Conservation (phyloP, 768 basidiomycete genomes). For the Tylopilus vinaceipallidus region DNA sequence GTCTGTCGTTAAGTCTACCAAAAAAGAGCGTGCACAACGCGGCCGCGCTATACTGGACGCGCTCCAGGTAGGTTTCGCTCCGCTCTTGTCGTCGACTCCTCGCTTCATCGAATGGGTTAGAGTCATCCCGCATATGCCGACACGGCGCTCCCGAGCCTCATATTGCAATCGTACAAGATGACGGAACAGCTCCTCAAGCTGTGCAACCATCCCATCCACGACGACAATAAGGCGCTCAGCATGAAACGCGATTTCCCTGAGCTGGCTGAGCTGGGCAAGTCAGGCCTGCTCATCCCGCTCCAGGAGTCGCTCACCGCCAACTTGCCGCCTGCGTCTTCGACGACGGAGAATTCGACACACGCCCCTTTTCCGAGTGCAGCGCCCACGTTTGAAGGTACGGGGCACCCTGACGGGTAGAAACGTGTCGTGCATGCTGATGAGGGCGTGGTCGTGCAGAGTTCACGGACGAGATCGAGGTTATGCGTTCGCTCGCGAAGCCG, state of each 20-base stretch:
- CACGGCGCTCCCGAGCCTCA: constrained; percentile 46
- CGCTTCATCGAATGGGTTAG: constrained; percentile 36
- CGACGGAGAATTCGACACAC: constrained; percentile 50
- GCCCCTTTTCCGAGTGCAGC: constrained; percentile 77
- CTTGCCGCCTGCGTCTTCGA: constrained; percentile 71
- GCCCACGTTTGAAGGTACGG: constrained; percentile 69
- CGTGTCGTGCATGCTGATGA: constrained; percentile 1
- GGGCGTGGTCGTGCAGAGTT: constrained; percentile 54
- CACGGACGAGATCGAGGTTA: constrained; percentile 80
- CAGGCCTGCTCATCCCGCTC: constrained; percentile 79
- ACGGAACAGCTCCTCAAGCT: constrained; percentile 67
- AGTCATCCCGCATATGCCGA: constrained; percentile 42
- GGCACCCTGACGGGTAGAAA: too few relatives aligned
- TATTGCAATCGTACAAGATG: constrained; percentile 57
- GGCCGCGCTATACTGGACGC: constrained; percentile 58
- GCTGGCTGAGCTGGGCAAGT: constrained; percentile 56
- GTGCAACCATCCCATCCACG: constrained; percentile 53
- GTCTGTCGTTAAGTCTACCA: constrained; percentile 83
- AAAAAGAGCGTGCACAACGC: constrained; percentile 53
- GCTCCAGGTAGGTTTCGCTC: constrained; percentile 46
- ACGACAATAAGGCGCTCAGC: constrained; percentile 36
- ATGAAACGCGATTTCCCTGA: constrained; percentile 53
- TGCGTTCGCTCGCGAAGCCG: constrained; percentile 89
- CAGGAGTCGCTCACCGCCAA: constrained; percentile 90
- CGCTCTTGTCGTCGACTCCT: too few relatives aligned